A percentile compares a stretch with the other conserved stretches of the same genome.
Evolutionary conservation across 2,329 filamentous ascomycete genomes (phyloP).

Genomic region (Hymenotorrendiella dingleyae): DNA sequence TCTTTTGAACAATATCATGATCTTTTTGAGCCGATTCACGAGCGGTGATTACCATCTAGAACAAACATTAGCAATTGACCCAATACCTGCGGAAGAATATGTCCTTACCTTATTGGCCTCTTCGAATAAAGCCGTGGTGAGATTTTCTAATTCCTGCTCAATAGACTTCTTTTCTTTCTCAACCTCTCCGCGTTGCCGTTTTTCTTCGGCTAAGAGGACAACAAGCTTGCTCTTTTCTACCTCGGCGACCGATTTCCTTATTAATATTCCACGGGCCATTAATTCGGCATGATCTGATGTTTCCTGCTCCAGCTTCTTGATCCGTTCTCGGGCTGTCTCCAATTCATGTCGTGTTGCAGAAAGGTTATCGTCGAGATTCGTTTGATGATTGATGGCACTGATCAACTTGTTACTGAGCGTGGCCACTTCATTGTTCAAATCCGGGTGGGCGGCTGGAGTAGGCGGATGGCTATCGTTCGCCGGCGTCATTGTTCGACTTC

Average conservation of each 20-base stretch:
- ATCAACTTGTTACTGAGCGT: constrained; percentile 92
- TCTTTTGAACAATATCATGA: constrained; percentile 72
- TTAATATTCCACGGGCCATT: constrained; percentile 67
- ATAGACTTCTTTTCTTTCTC: constrained; percentile 83
- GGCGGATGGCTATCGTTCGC: constrained; percentile 31
- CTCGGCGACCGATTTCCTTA: constrained; percentile 70
- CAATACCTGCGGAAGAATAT: neutral
- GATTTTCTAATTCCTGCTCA: constrained; percentile 82
- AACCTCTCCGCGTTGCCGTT: constrained; percentile 53
- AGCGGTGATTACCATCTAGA: constrained; percentile 87
- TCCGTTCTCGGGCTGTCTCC: constrained; percentile 61
- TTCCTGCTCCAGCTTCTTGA: constrained; percentile 59
- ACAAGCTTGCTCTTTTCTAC: constrained; percentile 58
- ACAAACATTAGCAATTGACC: constrained; percentile 77
- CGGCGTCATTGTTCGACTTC: constrained; percentile 47
- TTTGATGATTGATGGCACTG: constrained; percentile 95
- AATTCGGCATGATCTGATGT: constrained; percentile 60
- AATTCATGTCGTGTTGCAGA: constrained; percentile 78
- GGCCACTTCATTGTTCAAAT: constrained; percentile 69
- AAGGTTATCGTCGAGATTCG: constrained; percentile 80
- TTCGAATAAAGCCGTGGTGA: constrained; percentile 92
- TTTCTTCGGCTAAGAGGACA: constrained; percentile 58
- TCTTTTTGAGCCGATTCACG: constrained; percentile 85
- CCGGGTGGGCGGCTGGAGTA: constrained; percentile 44
- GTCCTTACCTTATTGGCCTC: constrained; percentile 77